Percentiles rank a stretch among this genome's conserved stretches.
Conservation (phyloP, 2,329 filamentous ascomycete genomes). For the Juglanconis juglandina region DNA sequence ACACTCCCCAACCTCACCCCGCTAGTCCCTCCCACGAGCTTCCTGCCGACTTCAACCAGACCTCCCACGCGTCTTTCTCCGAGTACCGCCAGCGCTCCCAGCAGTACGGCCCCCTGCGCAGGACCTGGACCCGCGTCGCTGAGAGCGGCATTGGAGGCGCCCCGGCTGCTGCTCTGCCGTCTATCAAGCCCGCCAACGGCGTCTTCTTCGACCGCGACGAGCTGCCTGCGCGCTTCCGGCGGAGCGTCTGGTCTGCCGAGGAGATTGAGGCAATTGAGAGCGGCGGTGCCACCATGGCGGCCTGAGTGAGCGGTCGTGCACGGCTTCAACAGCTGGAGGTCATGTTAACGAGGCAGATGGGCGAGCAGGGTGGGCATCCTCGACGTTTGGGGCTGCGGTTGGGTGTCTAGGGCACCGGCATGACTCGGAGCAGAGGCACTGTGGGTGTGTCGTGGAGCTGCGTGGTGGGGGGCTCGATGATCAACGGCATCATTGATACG, state of each 20-base stretch:
- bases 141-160: slow-evolving; percentile 53
- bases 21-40: slow-evolving; percentile 64
- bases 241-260: slow-evolving; percentile 66
- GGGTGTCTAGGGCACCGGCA: too few relatives aligned
- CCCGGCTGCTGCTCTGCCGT: slow-evolving; percentile 68
- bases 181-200: slow-evolving; percentile 67
- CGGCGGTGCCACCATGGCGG: slow-evolving; percentile 64
- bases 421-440: background rate
- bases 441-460: too few relatives aligned
- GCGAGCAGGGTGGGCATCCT: background rate
- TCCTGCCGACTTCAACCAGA: slow-evolving; percentile 48
- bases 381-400: background rate
- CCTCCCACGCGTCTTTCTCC: slow-evolving; percentile 63
- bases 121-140: slow-evolving; percentile 37
- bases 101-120: slow-evolving; percentile 72
- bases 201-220: slow-evolving; percentile 86
- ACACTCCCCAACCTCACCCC: slow-evolving; percentile 70
- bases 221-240: slow-evolving; percentile 79
- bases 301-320: background rate
- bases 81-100: slow-evolving; percentile 74
- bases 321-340: too few relatives aligned
- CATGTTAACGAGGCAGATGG: too few relatives aligned
- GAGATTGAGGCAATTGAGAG: slow-evolving; percentile 98
- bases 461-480: too few relatives aligned
- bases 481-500: too few relatives aligned